A percentile compares a stretch with the other conserved stretches of the same genome.
These are phyloP conservation scores for Phytophthora citricola DNA, from an alignment of 352 stramenopile species.

Conservation along the genomic window DNA sequence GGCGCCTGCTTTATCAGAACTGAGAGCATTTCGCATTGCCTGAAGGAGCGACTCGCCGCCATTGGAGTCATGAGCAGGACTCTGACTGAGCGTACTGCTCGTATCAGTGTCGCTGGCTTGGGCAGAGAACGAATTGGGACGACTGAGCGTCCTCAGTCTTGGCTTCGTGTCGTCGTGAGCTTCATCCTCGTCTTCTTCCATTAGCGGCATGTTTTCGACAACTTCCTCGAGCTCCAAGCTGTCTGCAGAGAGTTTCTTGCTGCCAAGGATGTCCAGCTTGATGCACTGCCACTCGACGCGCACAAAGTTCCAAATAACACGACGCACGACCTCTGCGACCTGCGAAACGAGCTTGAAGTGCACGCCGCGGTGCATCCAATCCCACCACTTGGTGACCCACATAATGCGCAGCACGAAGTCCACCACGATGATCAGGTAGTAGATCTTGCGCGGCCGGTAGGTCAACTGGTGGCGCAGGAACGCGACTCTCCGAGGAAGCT, in stretches of 20 bases:
- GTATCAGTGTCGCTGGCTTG: constrained; percentile 27
- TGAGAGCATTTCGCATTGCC: constrained; percentile 12
- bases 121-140: constrained; percentile 27
- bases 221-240: constrained; percentile 52
- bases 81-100: constrained; percentile 32
- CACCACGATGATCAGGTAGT: constrained; percentile 93
- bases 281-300: constrained; percentile 94
- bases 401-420: constrained; percentile 96
- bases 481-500: constrained; percentile 42
- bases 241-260: constrained; percentile 65
- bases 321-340: constrained; percentile 92
- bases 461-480: constrained; percentile 78
- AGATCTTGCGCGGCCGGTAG: constrained; percentile 70
- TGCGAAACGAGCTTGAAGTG: constrained; percentile 87
- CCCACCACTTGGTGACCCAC: constrained; percentile 93
- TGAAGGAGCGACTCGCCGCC: constrained; percentile 20
- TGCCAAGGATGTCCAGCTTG: constrained; percentile 71
- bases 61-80: constrained; percentile 9
- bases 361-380: constrained; percentile 76
- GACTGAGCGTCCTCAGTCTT: constrained; percentile 25
- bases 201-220: constrained; percentile 60
- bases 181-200: constrained; percentile 47
- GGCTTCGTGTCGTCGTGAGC: constrained; percentile 19
- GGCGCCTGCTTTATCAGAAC: not conserved
- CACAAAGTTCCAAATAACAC: constrained; percentile 94